Conservation (phyloP, 768 basidiomycete genomes). For the Tulasnella sp. region DNA sequence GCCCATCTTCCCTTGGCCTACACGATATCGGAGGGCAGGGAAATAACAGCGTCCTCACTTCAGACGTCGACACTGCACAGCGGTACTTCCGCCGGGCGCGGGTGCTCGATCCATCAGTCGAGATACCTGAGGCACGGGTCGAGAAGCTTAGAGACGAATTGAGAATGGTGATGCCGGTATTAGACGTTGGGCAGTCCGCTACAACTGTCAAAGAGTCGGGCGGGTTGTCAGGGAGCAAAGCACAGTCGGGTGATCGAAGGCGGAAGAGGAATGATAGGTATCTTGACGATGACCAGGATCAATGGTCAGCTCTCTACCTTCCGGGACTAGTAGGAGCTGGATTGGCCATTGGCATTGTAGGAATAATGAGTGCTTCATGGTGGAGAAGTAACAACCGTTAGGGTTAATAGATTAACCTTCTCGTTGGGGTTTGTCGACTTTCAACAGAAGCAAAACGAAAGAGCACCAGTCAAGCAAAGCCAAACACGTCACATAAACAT, state of each 20-base stretch:
- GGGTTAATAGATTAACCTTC: not conserved
- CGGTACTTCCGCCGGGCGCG: conserved; percentile 11
- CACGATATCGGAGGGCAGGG: not conserved
- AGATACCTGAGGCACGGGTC: not conserved
- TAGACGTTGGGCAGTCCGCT: not conserved
- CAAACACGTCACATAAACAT: too few relatives aligned
- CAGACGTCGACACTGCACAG: conserved; percentile 3
- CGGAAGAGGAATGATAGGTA: not conserved
- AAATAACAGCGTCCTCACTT: too few relatives aligned
- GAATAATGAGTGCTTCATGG: conserved; percentile 13
- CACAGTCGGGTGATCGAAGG: not conserved
- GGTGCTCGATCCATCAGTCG: conserved; percentile 6
- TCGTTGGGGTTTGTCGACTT: too few relatives aligned
- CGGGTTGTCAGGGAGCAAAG: not conserved
- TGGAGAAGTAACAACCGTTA: conserved; percentile 15
- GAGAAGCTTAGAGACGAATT: not conserved
- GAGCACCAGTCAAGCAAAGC: too few relatives aligned
- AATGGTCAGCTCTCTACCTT: conserved; percentile 5
- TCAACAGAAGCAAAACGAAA: too few relatives aligned
- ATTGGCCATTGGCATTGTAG: conserved; percentile 9
- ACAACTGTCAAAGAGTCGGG: conserved; percentile 2
- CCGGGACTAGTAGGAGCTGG: conserved; percentile 10
- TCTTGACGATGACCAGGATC: not conserved
- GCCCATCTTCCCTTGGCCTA: conserved; percentile 5
- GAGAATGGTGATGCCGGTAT: conserved; percentile 2